Evolutionary conservation across 371 early-diverging fungal species (phyloP).

Genomic region (Dinochytrium kinnereticum): DNA sequence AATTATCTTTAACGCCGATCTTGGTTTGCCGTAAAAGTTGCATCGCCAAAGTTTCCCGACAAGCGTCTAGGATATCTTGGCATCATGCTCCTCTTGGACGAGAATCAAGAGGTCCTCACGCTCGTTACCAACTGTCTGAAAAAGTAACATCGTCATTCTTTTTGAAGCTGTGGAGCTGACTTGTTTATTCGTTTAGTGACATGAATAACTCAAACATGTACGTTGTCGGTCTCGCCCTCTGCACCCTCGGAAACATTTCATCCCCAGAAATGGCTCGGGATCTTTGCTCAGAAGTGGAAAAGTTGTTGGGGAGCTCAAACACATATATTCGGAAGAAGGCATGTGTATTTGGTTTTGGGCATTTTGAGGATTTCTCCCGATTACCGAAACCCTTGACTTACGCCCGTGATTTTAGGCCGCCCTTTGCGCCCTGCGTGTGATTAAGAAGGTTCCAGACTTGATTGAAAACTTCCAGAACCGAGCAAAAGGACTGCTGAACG

Average conservation of each 20-base stretch:
- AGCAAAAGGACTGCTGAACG: constrained; percentile 78
- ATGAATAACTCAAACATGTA: constrained; percentile 94
- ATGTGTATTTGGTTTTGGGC: no score
- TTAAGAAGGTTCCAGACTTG: constrained; percentile 92
- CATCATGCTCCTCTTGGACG: constrained; percentile 94
- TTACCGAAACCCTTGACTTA: no score
- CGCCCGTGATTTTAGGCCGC: constrained; percentile 92
- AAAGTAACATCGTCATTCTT: constrained; percentile 65
- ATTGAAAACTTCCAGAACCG: constrained; percentile 81
- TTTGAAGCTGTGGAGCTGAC: constrained; percentile 22
- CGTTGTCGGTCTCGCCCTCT: constrained; percentile 93
- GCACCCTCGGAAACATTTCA: constrained; percentile 94
- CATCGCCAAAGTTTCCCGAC: constrained; percentile 90
- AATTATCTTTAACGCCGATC: no score
- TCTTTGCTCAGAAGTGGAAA: constrained; percentile 92
- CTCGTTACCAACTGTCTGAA: constrained; percentile 96
- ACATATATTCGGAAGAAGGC: constrained; percentile 96
- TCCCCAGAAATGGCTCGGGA: constrained; percentile 96
- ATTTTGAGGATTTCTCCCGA: no score
- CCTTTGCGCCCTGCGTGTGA: constrained; percentile 87
- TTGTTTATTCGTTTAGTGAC: constrained; percentile 65
- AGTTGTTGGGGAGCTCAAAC: constrained; percentile 86
- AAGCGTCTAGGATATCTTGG: constrained; percentile 97
- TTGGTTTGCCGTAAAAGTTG: constrained; percentile 72
- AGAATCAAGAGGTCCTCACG: constrained; percentile 94